phyloP scores from a whole-genome alignment of 768 basidiomycete genomes.

The Termitomyces sp. region DNA sequence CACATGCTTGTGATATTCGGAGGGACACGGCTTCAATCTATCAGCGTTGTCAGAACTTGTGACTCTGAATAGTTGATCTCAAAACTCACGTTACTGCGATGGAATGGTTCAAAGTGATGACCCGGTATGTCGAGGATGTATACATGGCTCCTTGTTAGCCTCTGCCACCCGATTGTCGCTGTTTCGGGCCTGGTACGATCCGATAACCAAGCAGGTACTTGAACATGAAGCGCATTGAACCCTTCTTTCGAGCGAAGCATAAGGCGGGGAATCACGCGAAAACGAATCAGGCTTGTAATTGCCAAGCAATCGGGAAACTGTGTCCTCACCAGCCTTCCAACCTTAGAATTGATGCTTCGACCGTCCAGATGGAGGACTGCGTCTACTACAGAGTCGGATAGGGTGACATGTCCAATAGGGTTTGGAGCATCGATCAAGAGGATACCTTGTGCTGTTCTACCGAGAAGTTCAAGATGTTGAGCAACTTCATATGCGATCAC shows the following conservation, averaged over 20 bases:
- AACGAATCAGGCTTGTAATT: too few species aligned
- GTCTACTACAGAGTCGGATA: constrained; percentile 49
- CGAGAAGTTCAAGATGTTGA: constrained; percentile 38
- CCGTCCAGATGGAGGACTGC: constrained; percentile 30
- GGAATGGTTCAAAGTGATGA: constrained; percentile 60
- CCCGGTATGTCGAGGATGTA: constrained; percentile 56
- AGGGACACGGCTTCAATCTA: background rate
- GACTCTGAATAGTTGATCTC: background rate
- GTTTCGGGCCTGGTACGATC: constrained; percentile 26
- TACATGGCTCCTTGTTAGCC: constrained; percentile 29
- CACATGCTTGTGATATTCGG: background rate
- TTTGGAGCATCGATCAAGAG: constrained; percentile 43
- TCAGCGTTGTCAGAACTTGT: background rate
- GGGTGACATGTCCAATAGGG: constrained; percentile 40
- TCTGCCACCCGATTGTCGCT: constrained; percentile 43
- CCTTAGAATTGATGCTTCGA: constrained; percentile 19
- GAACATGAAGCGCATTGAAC: too few species aligned
- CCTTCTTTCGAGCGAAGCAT: constrained; percentile 20
- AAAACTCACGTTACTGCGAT: constrained; percentile 37
- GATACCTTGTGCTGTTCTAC: constrained; percentile 47
- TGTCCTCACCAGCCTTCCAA: too few species aligned
- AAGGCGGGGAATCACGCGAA: too few species aligned
- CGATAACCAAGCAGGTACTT: too few species aligned
- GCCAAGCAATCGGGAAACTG: too few species aligned
- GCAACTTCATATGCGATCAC: constrained; percentile 66